Percentiles rank a stretch among this genome's conserved stretches.
phyloP scores from a whole-genome alignment of 345 rosid genomes.

The Luvunga scandens region DNA sequence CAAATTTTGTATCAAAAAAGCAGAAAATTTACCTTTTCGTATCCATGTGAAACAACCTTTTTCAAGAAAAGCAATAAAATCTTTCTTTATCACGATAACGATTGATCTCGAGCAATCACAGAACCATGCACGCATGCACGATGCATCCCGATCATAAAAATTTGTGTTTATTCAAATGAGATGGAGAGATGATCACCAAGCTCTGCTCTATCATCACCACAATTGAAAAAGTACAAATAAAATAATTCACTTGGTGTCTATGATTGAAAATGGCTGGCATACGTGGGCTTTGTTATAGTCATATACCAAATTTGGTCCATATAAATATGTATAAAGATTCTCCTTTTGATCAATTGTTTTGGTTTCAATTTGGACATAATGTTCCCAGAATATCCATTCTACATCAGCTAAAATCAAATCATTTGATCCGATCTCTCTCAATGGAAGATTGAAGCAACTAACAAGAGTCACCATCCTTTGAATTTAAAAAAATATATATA shows the following conservation, averaged over 20 bases:
- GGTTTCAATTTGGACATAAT: background rate
- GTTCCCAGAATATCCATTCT: slow-evolving; percentile 3
- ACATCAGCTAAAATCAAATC: background rate
- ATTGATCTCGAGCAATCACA: background rate
- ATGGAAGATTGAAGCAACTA: background rate
- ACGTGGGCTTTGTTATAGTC: background rate
- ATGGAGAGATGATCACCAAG: background rate
- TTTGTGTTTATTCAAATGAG: background rate
- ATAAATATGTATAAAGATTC: background rate
- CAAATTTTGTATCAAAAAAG: background rate
- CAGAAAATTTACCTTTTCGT: background rate
- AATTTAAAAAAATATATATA: too few relatives aligned
- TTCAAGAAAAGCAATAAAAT: background rate
- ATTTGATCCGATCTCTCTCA: background rate
- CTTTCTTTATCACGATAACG: background rate
- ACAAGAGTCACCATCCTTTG: too few relatives aligned
- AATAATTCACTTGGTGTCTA: background rate
- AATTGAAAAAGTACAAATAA: background rate
- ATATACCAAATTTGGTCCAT: background rate
- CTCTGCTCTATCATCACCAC: background rate
- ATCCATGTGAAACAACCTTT: background rate
- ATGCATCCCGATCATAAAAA: background rate
- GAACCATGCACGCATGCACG: background rate
- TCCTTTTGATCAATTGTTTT: background rate
- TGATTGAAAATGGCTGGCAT: background rate